Evolutionary conservation across 352 stramenopile genomes (phyloP).

Genomic region (Globisporangium uncinulatum): DNA sequence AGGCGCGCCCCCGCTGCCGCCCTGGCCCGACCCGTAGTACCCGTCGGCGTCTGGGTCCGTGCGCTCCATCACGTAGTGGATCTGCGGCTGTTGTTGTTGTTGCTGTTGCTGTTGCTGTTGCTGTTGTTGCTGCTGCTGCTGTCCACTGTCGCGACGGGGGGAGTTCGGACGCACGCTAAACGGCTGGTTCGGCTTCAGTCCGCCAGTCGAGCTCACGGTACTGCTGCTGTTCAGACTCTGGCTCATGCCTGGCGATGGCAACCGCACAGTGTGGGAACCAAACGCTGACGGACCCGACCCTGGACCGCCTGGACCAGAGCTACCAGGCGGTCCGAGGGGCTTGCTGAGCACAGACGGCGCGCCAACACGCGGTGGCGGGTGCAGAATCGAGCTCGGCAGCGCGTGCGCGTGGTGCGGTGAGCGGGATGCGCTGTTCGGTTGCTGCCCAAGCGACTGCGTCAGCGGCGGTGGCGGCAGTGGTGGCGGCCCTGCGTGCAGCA

Average conservation of each 20-base stretch:
- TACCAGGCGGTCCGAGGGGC: conserved; percentile 17
- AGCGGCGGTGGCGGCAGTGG: conserved; percentile 62
- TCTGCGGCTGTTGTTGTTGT: conserved; percentile 16
- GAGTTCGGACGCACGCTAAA: conserved; percentile 34
- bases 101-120: conserved; percentile 31
- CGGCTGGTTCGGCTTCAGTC: conserved; percentile 26
- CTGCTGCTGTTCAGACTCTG: conserved; percentile 29
- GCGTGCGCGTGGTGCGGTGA: conserved; percentile 67
- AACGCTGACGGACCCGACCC: conserved; percentile 23
- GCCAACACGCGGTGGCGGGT: conserved; percentile 47
- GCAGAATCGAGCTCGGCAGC: conserved; percentile 60
- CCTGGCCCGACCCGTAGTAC: conserved; percentile 24
- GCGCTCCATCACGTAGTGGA: conserved; percentile 54
- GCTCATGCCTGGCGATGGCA: conserved; percentile 43
- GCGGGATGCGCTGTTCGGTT: conserved; percentile 25
- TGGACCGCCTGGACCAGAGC: not conserved
- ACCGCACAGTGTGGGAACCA: conserved; percentile 45
- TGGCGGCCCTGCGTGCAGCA: conserved; percentile 55
- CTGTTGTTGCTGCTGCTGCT: conserved; percentile 31
- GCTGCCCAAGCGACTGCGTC: conserved; percentile 39
- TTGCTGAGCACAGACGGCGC: conserved; percentile 56
- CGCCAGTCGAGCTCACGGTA: conserved; percentile 8
- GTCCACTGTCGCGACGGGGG: conserved; percentile 25
- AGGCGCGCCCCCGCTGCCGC: conserved; percentile 17
- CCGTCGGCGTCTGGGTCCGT: conserved; percentile 27